Conservation (phyloP, 164 flowering plant species). For the Annona cherimola region DNA sequence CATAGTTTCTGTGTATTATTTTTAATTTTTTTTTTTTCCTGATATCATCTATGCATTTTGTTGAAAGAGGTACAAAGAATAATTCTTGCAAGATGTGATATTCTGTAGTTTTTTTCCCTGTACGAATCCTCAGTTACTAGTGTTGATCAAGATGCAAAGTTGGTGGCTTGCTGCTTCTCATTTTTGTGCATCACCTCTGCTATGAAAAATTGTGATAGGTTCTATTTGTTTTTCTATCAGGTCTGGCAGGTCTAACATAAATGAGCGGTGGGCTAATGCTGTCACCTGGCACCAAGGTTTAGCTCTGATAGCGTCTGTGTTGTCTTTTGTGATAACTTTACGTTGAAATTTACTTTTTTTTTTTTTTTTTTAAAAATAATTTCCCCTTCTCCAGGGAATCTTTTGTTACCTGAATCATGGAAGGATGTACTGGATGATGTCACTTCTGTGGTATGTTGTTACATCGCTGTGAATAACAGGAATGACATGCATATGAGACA, state of each 20-base stretch:
- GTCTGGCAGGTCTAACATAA: conserved; percentile 69
- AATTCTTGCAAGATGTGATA: background rate
- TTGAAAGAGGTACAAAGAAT: too few relatives aligned
- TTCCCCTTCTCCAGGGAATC: conserved; percentile 49
- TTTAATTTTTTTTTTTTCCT: too few relatives aligned
- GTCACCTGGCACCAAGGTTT: conserved; percentile 84
- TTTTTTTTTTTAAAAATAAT: background rate
- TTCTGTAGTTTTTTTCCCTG: background rate
- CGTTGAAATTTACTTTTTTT: background rate
- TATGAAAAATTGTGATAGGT: background rate
- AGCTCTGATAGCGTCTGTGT: background rate
- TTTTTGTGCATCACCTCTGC: background rate
- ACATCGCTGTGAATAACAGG: background rate
- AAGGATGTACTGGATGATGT: conserved; percentile 74
- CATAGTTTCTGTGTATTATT: background rate
- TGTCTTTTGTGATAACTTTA: background rate
- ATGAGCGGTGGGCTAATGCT: conserved; percentile 70
- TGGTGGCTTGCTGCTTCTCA: background rate
- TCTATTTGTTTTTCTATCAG: conserved; percentile 24
- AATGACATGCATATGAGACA: background rate
- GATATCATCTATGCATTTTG: too few relatives aligned
- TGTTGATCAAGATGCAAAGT: background rate
- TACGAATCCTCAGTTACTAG: background rate
- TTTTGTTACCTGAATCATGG: conserved; percentile 61
- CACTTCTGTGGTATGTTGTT: conserved; percentile 67